phyloP scores from a whole-genome alignment of 73 alveolate species.

The Blepharisma japonicum region DNA sequence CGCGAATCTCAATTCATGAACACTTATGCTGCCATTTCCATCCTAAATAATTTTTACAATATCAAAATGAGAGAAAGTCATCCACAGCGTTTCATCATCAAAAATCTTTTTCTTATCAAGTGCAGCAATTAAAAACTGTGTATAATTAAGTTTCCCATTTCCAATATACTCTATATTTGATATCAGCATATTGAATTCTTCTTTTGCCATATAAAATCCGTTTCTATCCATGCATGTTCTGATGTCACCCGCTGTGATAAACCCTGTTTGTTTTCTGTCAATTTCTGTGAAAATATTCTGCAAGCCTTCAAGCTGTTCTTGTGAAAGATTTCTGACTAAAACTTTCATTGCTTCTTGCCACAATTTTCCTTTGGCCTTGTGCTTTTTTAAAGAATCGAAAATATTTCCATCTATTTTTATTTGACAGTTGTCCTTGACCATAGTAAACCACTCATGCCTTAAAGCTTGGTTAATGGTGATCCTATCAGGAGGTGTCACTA shows the following conservation, averaged over 20 bases:
- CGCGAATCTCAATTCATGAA: not conserved
- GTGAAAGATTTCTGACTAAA: slow-evolving; percentile 20
- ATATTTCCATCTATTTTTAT: not conserved
- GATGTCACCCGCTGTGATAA: not conserved
- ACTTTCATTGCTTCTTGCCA: slow-evolving; percentile 36
- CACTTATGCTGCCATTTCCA: not conserved
- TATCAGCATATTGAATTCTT: slow-evolving; percentile 18
- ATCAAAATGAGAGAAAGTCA: slow-evolving; percentile 32
- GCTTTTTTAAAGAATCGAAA: not conserved
- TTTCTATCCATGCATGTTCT: not conserved
- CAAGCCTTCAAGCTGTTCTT: slow-evolving; percentile 20
- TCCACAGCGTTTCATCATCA: slow-evolving; percentile 34
- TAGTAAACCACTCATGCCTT: slow-evolving; percentile 60
- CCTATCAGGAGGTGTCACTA: slow-evolving; percentile 44
- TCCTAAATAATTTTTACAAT: not conserved
- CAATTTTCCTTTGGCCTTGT: slow-evolving; percentile 2
- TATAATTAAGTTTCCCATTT: slow-evolving; percentile 42
- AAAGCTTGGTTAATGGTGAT: slow-evolving; percentile 58
- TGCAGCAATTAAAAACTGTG: slow-evolving; percentile 47
- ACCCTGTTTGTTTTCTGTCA: slow-evolving; percentile 28
- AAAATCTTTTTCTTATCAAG: slow-evolving; percentile 21
- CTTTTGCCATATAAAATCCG: slow-evolving; percentile 23
- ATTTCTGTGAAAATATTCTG: slow-evolving; percentile 10
- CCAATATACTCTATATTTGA: slow-evolving; percentile 14
- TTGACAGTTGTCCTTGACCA: not conserved